phyloP scores from a whole-genome alignment of 176 grass and related monocot species.

The Oryza glaberrima region DNA sequence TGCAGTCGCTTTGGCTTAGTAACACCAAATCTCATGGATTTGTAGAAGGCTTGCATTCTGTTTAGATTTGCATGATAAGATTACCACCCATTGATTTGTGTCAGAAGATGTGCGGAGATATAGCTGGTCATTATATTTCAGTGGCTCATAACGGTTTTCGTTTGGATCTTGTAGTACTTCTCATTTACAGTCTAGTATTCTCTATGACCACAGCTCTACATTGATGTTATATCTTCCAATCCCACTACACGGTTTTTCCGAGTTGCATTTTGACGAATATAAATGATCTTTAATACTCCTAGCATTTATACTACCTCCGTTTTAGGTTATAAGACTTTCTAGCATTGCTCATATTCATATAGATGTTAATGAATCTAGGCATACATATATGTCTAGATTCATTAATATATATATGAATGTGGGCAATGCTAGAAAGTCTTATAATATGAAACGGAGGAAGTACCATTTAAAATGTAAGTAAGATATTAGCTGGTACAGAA shows the following conservation, averaged over 20 bases:
- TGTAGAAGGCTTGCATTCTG: background rate
- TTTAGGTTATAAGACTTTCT: too few species aligned
- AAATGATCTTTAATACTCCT: too few species aligned
- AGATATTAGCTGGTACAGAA: background rate
- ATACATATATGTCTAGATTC: too few species aligned
- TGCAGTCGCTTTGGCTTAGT: background rate
- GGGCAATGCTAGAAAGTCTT: too few species aligned
- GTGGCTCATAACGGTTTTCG: background rate
- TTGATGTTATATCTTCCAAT: background rate
- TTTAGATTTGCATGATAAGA: conserved; percentile 1
- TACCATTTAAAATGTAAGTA: background rate
- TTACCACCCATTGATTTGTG: background rate
- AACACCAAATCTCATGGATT: background rate
- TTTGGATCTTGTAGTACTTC: background rate
- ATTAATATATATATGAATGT: too few species aligned
- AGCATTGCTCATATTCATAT: too few species aligned
- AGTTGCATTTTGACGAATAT: background rate
- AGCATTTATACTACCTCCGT: too few species aligned
- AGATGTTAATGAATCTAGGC: too few species aligned
- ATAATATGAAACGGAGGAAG: too few species aligned
- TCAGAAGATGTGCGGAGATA: background rate
- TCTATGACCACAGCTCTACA: background rate
- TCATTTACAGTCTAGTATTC: background rate
- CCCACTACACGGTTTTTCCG: background rate
- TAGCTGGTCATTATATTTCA: background rate